Base-by-base conservation (phyloP, 2,329 filamentous ascomycete species). In the Emmonsiellopsis sp. region DNA sequence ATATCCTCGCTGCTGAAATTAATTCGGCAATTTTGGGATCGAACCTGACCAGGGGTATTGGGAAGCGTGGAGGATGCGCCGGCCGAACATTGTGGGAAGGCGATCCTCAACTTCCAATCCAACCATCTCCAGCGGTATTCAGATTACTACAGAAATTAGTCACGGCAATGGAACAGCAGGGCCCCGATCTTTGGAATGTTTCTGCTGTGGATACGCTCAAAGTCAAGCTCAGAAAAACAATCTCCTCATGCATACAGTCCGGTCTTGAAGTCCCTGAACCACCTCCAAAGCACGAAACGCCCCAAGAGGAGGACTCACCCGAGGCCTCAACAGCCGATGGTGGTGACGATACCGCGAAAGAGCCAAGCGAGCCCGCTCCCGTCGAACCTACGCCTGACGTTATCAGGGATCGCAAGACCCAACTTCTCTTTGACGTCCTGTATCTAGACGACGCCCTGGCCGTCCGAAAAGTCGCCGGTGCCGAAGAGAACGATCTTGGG, bases 71-170 rank as follows among this genome's bases (percentile, higher is more conserved):
- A 67, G 73, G 1, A 77, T 87, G 0, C 76, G 40, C 78, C 2
- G 83, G 85, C 6, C 77, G 83, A 50, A 77, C 80, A 0, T 74
- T 96, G 0, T 96, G 91, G 91, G 89, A 94, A 65, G 87, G 87
- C 0, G 75, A 81, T 39, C 87, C 87, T 0, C 75, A 82, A 31
- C 67, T 95, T 42, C 92, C 92, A 0, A 77, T 83, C 5, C 88
- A 93, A 62, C 89, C 89, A 1, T 92, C 88, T 0, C 84, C 88
- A 0, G 77, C 78, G 17, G 74, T 83, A 0, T 95, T 95, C 64
- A 80, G 78, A 55, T 84, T 94, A 52, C 63, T 96, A 48, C 81
- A 82, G 27, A 76, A 76, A 44, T 64, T 95, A 32, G 80, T 81
- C 4, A 71, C 73, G 46, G 74, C 77, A 5, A 94, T 96, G 88